Evolutionary conservation across 2,329 filamentous ascomycete species (phyloP), one percentile per base, ranked within the genome.

Genomic region (Penicillium capsulatum): DNA sequence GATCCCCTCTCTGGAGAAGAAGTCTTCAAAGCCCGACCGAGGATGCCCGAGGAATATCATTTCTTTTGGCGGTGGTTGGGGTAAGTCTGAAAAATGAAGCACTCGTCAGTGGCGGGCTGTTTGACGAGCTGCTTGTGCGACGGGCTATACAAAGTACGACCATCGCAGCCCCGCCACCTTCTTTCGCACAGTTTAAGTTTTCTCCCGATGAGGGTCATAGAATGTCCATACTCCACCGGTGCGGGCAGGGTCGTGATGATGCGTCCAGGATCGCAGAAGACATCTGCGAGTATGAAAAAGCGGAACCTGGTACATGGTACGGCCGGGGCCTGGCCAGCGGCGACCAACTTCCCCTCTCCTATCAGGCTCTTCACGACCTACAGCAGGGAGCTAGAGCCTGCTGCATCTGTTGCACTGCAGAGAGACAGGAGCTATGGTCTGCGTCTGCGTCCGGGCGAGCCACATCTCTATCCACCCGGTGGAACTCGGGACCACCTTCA

Each of bases 261-360:
- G 27, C 19, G 34, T 36, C 17, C 34, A 22, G 28, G 22, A n/a
- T n/a, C n/a, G n/a, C n/a, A n/a, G n/a, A n/a, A n/a, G n/a, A 17
- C 30, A 15, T 31, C 28, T 38, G 29, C 35, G 31, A 29, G 26
- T 7, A 17, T 16, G 28, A 14, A 10, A 9, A 22, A 14, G 27
- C n/a, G 5, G 28, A 38, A 32, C 35, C 35, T n/a, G 29, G 35
- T 38, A 38, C 35, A 24, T 19, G 35, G 35, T 22, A 17, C 27
- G n/a, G 4, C 20, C 10, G 4, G 31, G n/a, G 4, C 20, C 10
- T 10, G 31, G 17, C 35, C 29, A 38, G 35, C 34, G 26, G 30
- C 27, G n/a, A 24, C 19, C n/a, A 13, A 16, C n/a, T 11, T 38
- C 24, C 29, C 28, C 17, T 29, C 20, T 20, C n/a, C 14, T 27